phyloP scores from a whole-genome alignment of 2,329 filamentous ascomycete genomes.

The Bertia moriformis region DNA sequence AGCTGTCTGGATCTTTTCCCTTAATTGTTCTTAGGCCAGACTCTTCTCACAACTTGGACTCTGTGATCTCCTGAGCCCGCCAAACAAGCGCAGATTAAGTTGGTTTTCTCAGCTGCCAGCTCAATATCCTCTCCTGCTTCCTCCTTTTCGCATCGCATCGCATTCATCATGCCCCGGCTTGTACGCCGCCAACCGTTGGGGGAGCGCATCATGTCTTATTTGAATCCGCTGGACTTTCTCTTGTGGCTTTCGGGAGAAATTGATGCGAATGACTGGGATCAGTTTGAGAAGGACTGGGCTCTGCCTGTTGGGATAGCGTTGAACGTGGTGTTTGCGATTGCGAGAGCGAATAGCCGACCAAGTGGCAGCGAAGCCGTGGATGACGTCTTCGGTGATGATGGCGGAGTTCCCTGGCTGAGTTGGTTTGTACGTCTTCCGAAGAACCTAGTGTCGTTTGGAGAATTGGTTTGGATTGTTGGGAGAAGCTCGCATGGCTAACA shows the following conservation, averaged over 20 bases:
- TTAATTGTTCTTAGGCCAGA: no score
- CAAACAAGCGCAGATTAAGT: no score
- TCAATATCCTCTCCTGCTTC: no score
- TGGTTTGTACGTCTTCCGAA: conserved; percentile 27
- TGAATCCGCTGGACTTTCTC: conserved; percentile 80
- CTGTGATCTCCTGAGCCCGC: no score
- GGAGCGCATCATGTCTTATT: conserved; percentile 65
- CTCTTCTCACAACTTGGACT: no score
- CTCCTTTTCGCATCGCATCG: no score
- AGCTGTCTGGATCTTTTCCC: no score
- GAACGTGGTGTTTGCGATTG: conserved; percentile 70
- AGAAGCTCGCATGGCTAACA: no score
- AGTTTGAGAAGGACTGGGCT: conserved; percentile 58
- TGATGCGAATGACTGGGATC: conserved; percentile 77
- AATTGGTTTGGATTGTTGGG: conserved; percentile 6
- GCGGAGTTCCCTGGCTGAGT: conserved; percentile 49
- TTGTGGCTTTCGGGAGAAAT: conserved; percentile 88
- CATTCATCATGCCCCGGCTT: conserved; percentile 45
- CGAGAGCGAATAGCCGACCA: conserved; percentile 55
- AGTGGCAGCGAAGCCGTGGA: conserved; percentile 40
- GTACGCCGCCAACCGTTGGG: conserved; percentile 66
- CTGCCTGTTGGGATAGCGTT: conserved; percentile 55
- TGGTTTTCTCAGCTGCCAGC: no score
- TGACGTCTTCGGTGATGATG: conserved; percentile 71
- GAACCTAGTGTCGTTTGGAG: conserved; percentile 3